phyloP scores from a whole-genome alignment of 805 yeast genomes.

The Cyberlindnera euphorbiiphila region DNA sequence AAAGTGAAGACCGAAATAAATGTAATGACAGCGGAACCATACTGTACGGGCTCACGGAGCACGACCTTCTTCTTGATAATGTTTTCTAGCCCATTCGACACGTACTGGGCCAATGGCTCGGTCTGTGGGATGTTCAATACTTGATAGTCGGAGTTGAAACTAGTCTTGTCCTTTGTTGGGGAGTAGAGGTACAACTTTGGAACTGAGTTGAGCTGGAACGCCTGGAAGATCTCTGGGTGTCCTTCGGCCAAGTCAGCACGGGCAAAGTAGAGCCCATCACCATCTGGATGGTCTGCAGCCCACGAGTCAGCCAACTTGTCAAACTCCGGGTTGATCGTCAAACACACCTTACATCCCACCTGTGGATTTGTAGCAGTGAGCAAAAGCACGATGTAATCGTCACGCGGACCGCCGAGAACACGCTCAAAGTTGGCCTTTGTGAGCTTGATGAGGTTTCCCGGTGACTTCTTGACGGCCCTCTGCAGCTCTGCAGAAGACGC shows the following conservation, averaged over 20 bases:
- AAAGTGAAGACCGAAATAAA: conserved; percentile 30
- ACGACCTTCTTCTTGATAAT: conserved; percentile 21
- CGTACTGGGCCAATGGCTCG: conserved; percentile 29
- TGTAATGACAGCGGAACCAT: conserved; percentile 33
- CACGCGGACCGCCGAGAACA: conserved; percentile 58
- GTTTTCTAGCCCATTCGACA: conserved; percentile 29
- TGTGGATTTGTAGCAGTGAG: conserved; percentile 72
- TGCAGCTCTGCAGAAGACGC: conserved; percentile 23
- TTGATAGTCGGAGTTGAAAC: conserved; percentile 27
- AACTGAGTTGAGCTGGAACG: conserved; percentile 57
- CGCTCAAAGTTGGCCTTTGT: conserved; percentile 58
- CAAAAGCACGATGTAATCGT: conserved; percentile 63
- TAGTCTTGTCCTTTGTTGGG: conserved; percentile 47
- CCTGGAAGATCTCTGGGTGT: conserved; percentile 41
- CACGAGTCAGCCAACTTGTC: conserved; percentile 61
- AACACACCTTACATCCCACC: conserved; percentile 75
- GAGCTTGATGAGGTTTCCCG: conserved; percentile 41
- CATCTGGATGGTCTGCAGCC: conserved; percentile 53
- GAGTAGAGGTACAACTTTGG: conserved; percentile 69
- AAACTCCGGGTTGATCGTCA: conserved; percentile 62
- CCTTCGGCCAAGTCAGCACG: conserved; percentile 66
- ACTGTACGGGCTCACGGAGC: conserved; percentile 35
- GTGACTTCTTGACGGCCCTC: conserved; percentile 25
- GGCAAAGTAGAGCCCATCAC: conserved; percentile 62
- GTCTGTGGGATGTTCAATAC: conserved; percentile 31